Evolutionary conservation across 2,329 filamentous ascomycete species (phyloP).

Genomic region (Beauveria asiatica): DNA sequence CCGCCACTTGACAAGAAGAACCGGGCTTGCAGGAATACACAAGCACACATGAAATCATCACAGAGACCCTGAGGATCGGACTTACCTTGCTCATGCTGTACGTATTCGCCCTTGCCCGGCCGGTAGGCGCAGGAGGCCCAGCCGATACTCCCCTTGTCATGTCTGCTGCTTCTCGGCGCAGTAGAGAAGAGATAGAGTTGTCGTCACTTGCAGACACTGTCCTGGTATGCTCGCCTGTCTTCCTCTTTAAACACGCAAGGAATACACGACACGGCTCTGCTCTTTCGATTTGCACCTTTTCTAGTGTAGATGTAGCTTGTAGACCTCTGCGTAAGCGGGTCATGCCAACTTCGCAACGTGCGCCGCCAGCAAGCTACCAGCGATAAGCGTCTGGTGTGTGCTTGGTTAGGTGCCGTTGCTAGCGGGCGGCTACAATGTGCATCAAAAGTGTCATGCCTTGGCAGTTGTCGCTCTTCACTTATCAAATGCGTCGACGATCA

Average conservation of each 20-base stretch:
- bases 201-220: not conserved
- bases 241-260: not conserved
- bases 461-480: not conserved
- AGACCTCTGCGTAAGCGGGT: slow-evolving; percentile 5
- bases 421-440: not conserved
- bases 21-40: not conserved
- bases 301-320: slow-evolving; percentile 1
- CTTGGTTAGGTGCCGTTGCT: not conserved
- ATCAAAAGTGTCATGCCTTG: not conserved
- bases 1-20: not conserved
- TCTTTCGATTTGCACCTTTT: not conserved
- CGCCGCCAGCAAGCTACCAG: not conserved
- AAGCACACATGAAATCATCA: slow-evolving; percentile 2
- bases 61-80: not conserved
- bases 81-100: slow-evolving; percentile 34
- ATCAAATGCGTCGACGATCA: not conserved
- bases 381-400: not conserved
- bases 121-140: slow-evolving; percentile 24
- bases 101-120: slow-evolving; percentile 28
- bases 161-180: not conserved
- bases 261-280: not conserved
- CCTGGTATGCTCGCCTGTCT: not conserved
- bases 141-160: slow-evolving; percentile 28
- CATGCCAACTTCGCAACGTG: not conserved
- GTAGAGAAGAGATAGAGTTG: not conserved